Evolutionary conservation across 257 asterid species (phyloP).

Genomic region (Thymus mandschuricus): DNA sequence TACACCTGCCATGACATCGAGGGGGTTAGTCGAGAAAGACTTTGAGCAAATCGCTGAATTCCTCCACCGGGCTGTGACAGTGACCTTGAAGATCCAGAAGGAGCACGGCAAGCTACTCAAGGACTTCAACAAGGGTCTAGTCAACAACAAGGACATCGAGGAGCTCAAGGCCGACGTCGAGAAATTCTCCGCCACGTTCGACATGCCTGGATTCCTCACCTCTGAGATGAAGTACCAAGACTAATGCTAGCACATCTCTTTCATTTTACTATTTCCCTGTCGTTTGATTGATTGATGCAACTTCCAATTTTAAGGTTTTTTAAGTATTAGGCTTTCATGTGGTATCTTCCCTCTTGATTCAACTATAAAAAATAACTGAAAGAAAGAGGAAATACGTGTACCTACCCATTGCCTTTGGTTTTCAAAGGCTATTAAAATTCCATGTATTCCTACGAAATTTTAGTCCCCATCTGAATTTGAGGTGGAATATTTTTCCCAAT

Average conservation of each 20-base stretch:
- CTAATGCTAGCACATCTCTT: slow-evolving; percentile 18
- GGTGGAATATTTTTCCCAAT: background rate
- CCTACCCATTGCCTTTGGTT: background rate
- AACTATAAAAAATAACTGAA: background rate
- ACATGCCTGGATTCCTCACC: slow-evolving; percentile 92
- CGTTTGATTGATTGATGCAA: background rate
- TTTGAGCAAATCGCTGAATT: slow-evolving; percentile 93
- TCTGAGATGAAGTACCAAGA: slow-evolving; percentile 90
- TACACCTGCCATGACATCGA: slow-evolving; percentile 97
- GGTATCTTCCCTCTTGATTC: background rate
- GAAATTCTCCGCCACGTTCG: slow-evolving; percentile 73
- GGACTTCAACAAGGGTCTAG: slow-evolving; percentile 95
- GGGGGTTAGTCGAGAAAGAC: slow-evolving; percentile 96
- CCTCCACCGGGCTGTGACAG: slow-evolving; percentile 79
- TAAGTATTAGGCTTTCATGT: background rate
- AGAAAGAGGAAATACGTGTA: background rate
- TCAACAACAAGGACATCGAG: slow-evolving; percentile 80
- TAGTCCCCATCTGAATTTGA: slow-evolving; percentile 2
- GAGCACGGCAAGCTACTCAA: slow-evolving; percentile 86
- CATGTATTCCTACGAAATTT: slow-evolving; percentile 15
- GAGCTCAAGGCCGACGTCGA: slow-evolving; percentile 92
- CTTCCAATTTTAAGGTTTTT: background rate
- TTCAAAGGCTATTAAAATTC: slow-evolving; percentile 1
- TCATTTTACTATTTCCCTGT: background rate
- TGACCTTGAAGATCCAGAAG: slow-evolving; percentile 87